Percentiles rank a stretch among this genome's conserved stretches.
These are phyloP conservation scores for Pichia terricola DNA, from an alignment of 1,139 yeast species.

Conservation along the genomic window DNA sequence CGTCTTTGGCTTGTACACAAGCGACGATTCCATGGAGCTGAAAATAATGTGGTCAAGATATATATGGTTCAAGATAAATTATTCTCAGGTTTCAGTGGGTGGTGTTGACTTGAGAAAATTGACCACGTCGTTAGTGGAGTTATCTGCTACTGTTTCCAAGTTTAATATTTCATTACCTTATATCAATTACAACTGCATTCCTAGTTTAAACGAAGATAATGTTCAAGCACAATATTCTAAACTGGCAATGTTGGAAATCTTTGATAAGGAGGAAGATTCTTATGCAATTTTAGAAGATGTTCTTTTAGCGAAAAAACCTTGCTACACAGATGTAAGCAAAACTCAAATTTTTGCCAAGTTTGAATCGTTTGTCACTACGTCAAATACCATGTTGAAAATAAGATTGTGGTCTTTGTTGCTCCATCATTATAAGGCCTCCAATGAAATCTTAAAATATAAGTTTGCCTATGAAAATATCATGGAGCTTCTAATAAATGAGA, in stretches of 20 bases:
- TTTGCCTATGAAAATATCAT: slow-evolving; percentile 49
- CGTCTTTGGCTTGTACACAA: slow-evolving; percentile 3
- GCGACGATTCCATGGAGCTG: background rate
- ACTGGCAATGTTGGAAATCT: slow-evolving; percentile 54
- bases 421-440: slow-evolving; percentile 42
- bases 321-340: slow-evolving; percentile 1
- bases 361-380: slow-evolving; percentile 45
- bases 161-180: slow-evolving; percentile 8
- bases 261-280: slow-evolving; percentile 46
- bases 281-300: slow-evolving; percentile 37
- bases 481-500: slow-evolving; percentile 31
- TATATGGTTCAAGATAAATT: slow-evolving; percentile 19
- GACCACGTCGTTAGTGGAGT: slow-evolving; percentile 7
- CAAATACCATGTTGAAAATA: slow-evolving; percentile 59
- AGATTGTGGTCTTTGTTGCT: slow-evolving; percentile 72
- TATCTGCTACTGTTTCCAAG: slow-evolving; percentile 13
- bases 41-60: slow-evolving; percentile 16
- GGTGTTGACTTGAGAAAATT: slow-evolving; percentile 14
- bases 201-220: slow-evolving; percentile 41
- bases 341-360: slow-evolving; percentile 39
- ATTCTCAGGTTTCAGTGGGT: slow-evolving; percentile 12
- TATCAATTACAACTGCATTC: slow-evolving; percentile 52
- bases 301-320: slow-evolving; percentile 6
- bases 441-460: slow-evolving; percentile 34
- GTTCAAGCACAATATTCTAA: slow-evolving; percentile 58